These are phyloP conservation scores for Tetrahymena elliotti DNA, from an alignment of 73 alveolate species.

Conservation along the genomic window DNA sequence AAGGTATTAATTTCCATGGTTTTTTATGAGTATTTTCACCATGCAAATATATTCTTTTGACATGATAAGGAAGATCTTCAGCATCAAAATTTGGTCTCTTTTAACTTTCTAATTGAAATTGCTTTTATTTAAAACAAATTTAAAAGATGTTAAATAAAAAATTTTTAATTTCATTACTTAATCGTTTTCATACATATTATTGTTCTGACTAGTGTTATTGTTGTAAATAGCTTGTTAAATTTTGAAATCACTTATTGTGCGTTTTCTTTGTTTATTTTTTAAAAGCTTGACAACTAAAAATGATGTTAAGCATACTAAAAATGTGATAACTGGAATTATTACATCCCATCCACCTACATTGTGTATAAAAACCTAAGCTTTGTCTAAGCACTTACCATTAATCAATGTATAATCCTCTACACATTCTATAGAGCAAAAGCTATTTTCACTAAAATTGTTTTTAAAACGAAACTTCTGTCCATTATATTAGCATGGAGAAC, in stretches of 20 bases:
- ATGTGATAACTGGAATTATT: background rate
- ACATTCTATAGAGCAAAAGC: background rate
- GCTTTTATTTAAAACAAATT: background rate
- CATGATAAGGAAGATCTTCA: slow-evolving; percentile 27
- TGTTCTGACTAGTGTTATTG: background rate
- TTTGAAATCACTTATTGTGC: background rate
- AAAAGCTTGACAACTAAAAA: background rate
- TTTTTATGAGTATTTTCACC: slow-evolving; percentile 11
- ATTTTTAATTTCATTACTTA: background rate
- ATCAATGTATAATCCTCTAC: background rate
- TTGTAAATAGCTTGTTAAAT: background rate
- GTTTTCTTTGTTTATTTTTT: background rate
- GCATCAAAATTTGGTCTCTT: background rate
- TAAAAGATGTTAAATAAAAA: background rate
- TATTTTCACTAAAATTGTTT: background rate
- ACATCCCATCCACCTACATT: background rate
- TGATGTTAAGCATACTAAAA: background rate
- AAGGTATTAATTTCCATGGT: slow-evolving; percentile 18
- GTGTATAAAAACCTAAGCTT: background rate
- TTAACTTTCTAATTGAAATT: background rate
- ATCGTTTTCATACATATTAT: background rate
- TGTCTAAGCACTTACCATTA: background rate
- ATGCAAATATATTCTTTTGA: slow-evolving; percentile 8
- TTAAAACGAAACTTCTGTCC: background rate
- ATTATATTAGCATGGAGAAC: background rate